Percentiles rank a stretch among this genome's conserved stretches.
Conservation (phyloP, 1,284 basidiomycete species). For the Pseudozyma pruni region DNA sequence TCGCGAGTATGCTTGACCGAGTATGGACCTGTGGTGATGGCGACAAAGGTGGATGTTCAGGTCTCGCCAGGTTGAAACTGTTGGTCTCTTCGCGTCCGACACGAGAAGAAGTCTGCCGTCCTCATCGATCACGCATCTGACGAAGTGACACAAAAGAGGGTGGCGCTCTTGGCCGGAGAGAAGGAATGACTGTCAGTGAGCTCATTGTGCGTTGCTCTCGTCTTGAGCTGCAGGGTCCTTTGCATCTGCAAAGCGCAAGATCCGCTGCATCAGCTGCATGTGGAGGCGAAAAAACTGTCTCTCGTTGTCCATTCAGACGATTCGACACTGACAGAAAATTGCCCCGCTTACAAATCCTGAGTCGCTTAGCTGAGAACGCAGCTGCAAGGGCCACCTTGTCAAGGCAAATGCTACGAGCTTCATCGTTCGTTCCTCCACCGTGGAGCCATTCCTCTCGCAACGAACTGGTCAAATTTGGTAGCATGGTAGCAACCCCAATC, state of each 20-base stretch:
- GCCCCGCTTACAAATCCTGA: constrained; percentile 27
- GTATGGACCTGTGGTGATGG: neutral
- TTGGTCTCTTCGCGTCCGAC: constrained; percentile 11
- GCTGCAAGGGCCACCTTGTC: constrained; percentile 27
- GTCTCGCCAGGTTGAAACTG: neutral
- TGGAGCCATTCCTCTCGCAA: neutral
- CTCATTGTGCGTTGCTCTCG: constrained; percentile 26
- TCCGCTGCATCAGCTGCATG: constrained; percentile 21
- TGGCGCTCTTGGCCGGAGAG: neutral
- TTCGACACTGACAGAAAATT: neutral
- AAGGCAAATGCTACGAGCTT: too few species aligned
- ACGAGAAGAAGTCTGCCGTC: constrained; percentile 4
- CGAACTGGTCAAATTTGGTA: neutral
- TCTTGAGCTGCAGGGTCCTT: constrained; percentile 29
- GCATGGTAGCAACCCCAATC: constrained; percentile 18
- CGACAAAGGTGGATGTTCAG: too few species aligned
- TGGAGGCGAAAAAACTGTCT: constrained; percentile 6
- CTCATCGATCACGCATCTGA: constrained; percentile 11
- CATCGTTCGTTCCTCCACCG: too few species aligned
- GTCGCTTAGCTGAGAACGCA: constrained; percentile 30
- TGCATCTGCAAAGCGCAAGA: constrained; percentile 6
- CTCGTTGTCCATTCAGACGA: neutral
- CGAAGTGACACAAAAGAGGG: neutral
- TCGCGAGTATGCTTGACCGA: too few species aligned
- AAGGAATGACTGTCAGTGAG: constrained; percentile 11